Evolutionary conservation across 495 filamentous ascomycete genomes (phyloP).

Genomic region (Trypethelium eluteriae): DNA sequence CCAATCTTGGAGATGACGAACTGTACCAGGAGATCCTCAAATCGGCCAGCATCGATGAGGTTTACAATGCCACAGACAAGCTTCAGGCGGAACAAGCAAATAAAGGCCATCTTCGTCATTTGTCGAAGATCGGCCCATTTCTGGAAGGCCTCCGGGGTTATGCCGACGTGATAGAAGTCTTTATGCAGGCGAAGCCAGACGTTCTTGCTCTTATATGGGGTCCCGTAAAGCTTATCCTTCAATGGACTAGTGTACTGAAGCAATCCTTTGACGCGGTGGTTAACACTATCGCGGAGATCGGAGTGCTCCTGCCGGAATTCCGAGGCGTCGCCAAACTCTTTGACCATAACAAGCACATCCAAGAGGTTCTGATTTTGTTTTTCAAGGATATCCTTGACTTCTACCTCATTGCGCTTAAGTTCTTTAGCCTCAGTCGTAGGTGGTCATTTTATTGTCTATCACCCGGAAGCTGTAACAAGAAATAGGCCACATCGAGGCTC

Average conservation of each 20-base stretch:
- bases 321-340: constrained; percentile 9
- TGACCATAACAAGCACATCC: not conserved
- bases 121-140: constrained; percentile 21
- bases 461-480: no score
- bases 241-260: constrained; percentile 27
- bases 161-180: constrained; percentile 28
- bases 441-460: not conserved
- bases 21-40: constrained; percentile 24
- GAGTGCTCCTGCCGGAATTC: constrained; percentile 19
- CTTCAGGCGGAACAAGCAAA: constrained; percentile 30
- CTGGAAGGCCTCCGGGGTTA: constrained; percentile 28
- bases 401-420: constrained; percentile 12
- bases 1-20: constrained; percentile 19
- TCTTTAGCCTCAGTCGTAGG: constrained; percentile 10
- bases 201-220: constrained; percentile 35
- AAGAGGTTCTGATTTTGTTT: constrained; percentile 1
- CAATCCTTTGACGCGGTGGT: constrained; percentile 29
- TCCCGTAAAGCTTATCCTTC: constrained; percentile 34
- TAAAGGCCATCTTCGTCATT: constrained; percentile 24
- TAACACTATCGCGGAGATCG: constrained; percentile 22
- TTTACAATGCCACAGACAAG: constrained; percentile 29
- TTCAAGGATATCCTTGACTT: constrained; percentile 11
- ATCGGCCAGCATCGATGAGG: constrained; percentile 23
- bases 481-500: no score
- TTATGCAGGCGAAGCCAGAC: constrained; percentile 34